Conservation (phyloP, 2,329 filamentous ascomycete genomes). For the Botrytis elliptica region DNA sequence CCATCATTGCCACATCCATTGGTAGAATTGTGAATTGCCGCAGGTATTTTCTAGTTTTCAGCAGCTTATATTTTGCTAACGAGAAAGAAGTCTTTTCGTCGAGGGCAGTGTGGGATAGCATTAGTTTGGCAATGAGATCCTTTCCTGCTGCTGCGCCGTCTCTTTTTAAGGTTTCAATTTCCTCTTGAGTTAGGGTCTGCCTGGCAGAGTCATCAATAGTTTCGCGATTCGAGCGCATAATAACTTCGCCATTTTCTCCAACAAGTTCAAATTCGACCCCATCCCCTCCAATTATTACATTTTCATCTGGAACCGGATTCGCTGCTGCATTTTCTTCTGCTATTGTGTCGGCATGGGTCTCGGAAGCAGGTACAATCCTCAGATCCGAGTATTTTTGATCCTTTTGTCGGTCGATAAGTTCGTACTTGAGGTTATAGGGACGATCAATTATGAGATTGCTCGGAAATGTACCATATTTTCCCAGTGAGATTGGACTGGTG, state of each 20-base stretch:
- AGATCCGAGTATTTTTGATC: slow-evolving; percentile 66
- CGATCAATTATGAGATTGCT: slow-evolving; percentile 88
- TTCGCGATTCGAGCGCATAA: slow-evolving; percentile 57
- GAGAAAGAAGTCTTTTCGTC: slow-evolving; percentile 95
- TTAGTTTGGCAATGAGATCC: slow-evolving; percentile 88
- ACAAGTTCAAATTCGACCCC: slow-evolving; percentile 49
- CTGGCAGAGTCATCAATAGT: slow-evolving; percentile 61
- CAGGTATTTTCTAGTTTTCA: slow-evolving; percentile 93
- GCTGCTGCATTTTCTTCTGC: slow-evolving; percentile 49
- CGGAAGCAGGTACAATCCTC: slow-evolving; percentile 74
- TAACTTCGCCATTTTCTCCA: slow-evolving; percentile 49
- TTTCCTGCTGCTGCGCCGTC: slow-evolving; percentile 76
- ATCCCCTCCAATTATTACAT: slow-evolving; percentile 44
- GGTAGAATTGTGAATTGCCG: slow-evolving; percentile 83
- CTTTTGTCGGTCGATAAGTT: slow-evolving; percentile 71
- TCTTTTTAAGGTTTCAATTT: slow-evolving; percentile 70
- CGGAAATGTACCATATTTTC: slow-evolving; percentile 90
- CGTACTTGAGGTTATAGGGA: slow-evolving; percentile 88
- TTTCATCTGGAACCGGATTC: slow-evolving; percentile 42
- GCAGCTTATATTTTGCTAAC: slow-evolving; percentile 89
- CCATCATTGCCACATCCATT: slow-evolving; percentile 73
- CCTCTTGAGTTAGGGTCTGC: slow-evolving; percentile 71
- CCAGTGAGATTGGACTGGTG: slow-evolving; percentile 75
- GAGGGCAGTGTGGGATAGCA: slow-evolving; percentile 83
- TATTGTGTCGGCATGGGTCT: slow-evolving; percentile 80